Evolutionary conservation across 495 filamentous ascomycete species (phyloP), one percentile per base, ranked within the genome.

Genomic region (Penicillium psychrofluorescens): DNA sequence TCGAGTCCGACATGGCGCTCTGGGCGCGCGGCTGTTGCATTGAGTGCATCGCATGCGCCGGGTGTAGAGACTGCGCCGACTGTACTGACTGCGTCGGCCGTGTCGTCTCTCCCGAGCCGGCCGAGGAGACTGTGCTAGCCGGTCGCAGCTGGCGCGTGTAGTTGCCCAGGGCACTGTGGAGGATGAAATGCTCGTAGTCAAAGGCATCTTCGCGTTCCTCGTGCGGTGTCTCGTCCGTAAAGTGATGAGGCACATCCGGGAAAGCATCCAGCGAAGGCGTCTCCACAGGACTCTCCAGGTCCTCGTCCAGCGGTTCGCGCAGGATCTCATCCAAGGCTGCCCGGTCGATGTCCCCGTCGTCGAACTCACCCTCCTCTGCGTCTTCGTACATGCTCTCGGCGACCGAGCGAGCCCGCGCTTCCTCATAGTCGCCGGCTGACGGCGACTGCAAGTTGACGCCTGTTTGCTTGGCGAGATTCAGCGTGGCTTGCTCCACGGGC

Each of bases 161-260:
- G 33, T 70, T 85, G n/a, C 88, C 87, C 75, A 95, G 78, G 11
- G 87, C 86, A 54, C 85, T 90, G 57, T 95, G 89, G 9, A 96
- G 75, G 63, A 95, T 95, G 64, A 95, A 94, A 54, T 94, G 79
- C 56, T 97, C 88, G 50, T 98, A 98, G 59, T 95, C 92, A 61
- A 98, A 98, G 7, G 92, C 92, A 59, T 98, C 92, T 51, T 90
- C 84, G 11, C 92, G 86, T 61, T 97, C 91, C 67, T 98, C 92
- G 55, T 98, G 92, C 5, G 80, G 76, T 28, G 69, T 61, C 6
- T 57, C 53, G 10, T 68, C 67, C 8, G 51, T 45, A 13, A 22
- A 22, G 22, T 46, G 42, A 0, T 53, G 42, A 6, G 54, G 53
- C 1, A 54, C 53, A 5, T 51, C 15, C 11, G 59, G 59, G 31